Conservation (phyloP, 1,284 basidiomycete species). For the Salmacisia buchloeana region DNA sequence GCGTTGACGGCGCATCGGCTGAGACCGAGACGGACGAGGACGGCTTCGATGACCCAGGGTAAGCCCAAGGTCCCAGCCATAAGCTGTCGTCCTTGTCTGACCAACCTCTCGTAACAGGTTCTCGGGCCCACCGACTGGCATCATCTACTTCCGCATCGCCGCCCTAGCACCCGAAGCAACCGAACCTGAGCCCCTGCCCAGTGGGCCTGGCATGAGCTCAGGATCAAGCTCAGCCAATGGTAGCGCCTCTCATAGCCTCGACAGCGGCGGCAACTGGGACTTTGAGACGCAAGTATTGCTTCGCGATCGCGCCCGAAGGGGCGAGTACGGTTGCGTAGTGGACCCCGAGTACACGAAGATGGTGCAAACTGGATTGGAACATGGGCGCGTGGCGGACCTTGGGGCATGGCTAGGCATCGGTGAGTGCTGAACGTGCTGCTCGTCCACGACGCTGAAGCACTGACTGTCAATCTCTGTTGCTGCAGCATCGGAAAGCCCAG, state of each 20-base stretch:
- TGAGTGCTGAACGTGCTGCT: background rate
- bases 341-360: slow-evolving; percentile 69
- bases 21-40: background rate
- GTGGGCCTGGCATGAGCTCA: background rate
- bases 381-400: slow-evolving; percentile 63
- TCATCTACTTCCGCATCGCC: slow-evolving; percentile 73
- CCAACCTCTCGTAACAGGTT: too few relatives aligned
- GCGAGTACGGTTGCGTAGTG: slow-evolving; percentile 79
- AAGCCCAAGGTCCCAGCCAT: background rate
- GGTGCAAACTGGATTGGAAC: slow-evolving; percentile 71
- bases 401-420: slow-evolving; percentile 59
- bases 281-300: slow-evolving; percentile 23
- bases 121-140: slow-evolving; percentile 45
- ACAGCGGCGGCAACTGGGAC: slow-evolving; percentile 6
- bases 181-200: slow-evolving; percentile 53
- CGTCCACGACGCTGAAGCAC: background rate
- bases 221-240: background rate
- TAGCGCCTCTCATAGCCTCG: background rate
- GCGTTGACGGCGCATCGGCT: background rate
- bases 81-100: background rate
- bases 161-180: slow-evolving; percentile 60
- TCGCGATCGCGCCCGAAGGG: slow-evolving; percentile 50
- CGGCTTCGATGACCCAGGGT: background rate
- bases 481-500: slow-evolving; percentile 15
- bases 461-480: background rate